phyloP scores from a whole-genome alignment of 2,329 filamentous ascomycete species.

The Aspergillus spinulosporus region DNA sequence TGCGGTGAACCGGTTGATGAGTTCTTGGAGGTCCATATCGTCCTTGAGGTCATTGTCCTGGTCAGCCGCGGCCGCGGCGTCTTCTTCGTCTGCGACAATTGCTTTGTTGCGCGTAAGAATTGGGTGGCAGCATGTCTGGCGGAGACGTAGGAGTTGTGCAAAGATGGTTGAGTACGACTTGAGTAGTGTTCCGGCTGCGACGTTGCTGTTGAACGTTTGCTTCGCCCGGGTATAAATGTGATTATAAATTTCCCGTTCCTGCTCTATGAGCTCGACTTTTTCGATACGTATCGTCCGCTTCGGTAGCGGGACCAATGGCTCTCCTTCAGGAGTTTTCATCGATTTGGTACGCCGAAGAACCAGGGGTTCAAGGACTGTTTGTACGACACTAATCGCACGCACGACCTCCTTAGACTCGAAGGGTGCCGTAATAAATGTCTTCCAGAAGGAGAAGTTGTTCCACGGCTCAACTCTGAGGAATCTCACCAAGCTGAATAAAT shows the following conservation, averaged over 20 bases:
- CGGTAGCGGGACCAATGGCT: constrained; percentile 78
- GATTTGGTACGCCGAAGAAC: constrained; percentile 94
- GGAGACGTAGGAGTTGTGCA: constrained; percentile 87
- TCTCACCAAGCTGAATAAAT: constrained; percentile 87
- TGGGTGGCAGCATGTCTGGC: constrained; percentile 93
- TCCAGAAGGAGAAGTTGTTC: constrained; percentile 99
- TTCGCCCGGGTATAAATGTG: constrained; percentile 83
- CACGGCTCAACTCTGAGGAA: constrained; percentile 95
- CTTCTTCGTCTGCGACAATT: constrained; percentile 83
- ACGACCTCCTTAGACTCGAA: constrained; percentile 96
- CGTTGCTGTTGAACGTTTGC: constrained; percentile 77
- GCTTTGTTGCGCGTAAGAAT: constrained; percentile 81
- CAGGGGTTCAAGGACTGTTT: constrained; percentile 93
- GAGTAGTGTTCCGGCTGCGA: constrained; percentile 88
- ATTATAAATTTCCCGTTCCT: constrained; percentile 89
- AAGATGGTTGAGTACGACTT: constrained; percentile 98
- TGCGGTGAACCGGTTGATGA: constrained; percentile 81
- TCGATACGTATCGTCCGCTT: constrained; percentile 81
- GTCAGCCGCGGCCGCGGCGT: constrained; percentile 75
- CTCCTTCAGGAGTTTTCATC: constrained; percentile 91
- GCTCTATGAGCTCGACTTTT: constrained; percentile 77
- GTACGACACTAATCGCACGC: constrained; percentile 90
- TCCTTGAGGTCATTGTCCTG: constrained; percentile 79
- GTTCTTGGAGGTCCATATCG: constrained; percentile 88
- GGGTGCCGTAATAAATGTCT: constrained; percentile 95